These are phyloP conservation scores for Venturia nashicola DNA, from an alignment of 2,329 filamentous ascomycete species.

Conservation along the genomic window DNA sequence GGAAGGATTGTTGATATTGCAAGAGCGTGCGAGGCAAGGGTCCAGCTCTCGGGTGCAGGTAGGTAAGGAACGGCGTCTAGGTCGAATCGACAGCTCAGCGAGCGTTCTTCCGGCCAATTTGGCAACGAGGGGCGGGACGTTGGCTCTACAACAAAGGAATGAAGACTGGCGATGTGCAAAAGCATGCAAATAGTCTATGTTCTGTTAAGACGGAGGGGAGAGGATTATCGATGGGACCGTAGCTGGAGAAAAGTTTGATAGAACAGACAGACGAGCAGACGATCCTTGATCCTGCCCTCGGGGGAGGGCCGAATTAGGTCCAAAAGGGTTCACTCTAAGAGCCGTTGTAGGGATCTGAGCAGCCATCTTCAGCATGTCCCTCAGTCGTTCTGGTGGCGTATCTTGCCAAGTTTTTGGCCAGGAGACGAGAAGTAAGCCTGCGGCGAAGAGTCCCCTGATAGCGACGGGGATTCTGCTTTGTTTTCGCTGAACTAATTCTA, in stretches of 20 bases:
- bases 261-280: neutral
- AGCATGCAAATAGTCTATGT: neutral
- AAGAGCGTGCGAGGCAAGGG: neutral
- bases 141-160: neutral
- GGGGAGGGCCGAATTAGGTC: neutral
- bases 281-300: neutral
- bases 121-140: neutral
- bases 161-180: neutral
- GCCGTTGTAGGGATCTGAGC: neutral
- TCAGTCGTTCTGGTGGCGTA: neutral
- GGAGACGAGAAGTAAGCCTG: neutral
- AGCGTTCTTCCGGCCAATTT: neutral
- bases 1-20: slow-evolving; percentile 4
- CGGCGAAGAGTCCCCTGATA: neutral
- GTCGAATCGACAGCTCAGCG: neutral
- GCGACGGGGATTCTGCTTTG: neutral
- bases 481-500: neutral
- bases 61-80: neutral
- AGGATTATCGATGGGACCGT: neutral
- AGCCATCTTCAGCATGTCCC: slow-evolving; percentile 2
- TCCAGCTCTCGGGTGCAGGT: neutral
- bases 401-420: neutral
- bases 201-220: neutral
- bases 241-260: neutral
- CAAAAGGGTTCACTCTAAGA: neutral